phyloP scores from a whole-genome alignment of 192 early-diverging fungal genomes.

The Coemansia erecta region DNA sequence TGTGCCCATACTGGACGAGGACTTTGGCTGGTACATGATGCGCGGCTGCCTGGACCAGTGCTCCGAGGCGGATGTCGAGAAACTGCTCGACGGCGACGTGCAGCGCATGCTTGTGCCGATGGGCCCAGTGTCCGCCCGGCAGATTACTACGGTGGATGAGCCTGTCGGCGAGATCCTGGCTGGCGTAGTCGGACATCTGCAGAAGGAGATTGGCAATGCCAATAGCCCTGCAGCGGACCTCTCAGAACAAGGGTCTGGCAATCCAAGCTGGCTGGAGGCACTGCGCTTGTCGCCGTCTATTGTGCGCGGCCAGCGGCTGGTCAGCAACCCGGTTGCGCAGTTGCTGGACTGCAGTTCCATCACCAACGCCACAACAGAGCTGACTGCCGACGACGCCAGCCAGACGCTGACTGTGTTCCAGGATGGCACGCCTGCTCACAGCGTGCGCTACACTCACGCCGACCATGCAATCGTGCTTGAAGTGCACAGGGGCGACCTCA shows the following conservation, averaged over 20 bases:
- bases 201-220: conserved; percentile 61
- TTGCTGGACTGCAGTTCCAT: too few relatives aligned
- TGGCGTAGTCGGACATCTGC: conserved; percentile 74
- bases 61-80: conserved; percentile 66
- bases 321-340: too few relatives aligned
- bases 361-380: too few relatives aligned
- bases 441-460: neutral
- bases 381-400: too few relatives aligned
- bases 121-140: conserved; percentile 78
- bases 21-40: conserved; percentile 93
- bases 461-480: conserved; percentile 45
- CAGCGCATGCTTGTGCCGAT: conserved; percentile 84
- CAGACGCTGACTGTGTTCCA: too few relatives aligned
- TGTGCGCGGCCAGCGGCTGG: too few relatives aligned
- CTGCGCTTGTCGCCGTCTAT: too few relatives aligned
- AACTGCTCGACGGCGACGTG: conserved; percentile 63
- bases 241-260: conserved; percentile 51
- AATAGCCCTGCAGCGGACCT: conserved; percentile 63
- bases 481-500: conserved; percentile 54
- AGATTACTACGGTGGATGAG: conserved; percentile 69
- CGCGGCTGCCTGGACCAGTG: conserved; percentile 87
- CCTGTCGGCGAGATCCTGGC: conserved; percentile 86
- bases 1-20: conserved; percentile 83
- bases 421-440: too few relatives aligned
- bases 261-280: too few relatives aligned